These are phyloP conservation scores for Suhomyces sp. DNA, from an alignment of 805 yeast species.

Conservation along the genomic window DNA sequence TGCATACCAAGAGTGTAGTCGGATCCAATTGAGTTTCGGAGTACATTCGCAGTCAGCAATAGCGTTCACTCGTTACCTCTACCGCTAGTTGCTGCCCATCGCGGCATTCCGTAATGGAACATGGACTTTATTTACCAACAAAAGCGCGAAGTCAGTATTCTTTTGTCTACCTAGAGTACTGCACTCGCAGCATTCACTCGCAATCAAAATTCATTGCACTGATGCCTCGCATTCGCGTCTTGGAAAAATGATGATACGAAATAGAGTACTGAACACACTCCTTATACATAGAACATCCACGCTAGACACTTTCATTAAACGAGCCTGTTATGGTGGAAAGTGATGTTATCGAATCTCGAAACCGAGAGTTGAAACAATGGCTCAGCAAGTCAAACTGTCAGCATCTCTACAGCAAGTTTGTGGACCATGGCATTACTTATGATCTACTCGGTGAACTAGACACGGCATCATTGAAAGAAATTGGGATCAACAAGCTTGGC, in stretches of 20 bases:
- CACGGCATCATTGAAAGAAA: constrained; percentile 57
- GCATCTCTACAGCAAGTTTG: constrained; percentile 30
- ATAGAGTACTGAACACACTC: background rate
- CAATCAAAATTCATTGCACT: background rate
- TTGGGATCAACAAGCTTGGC: constrained; percentile 77
- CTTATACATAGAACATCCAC: background rate
- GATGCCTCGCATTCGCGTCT: background rate
- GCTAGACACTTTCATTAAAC: background rate
- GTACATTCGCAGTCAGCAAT: background rate
- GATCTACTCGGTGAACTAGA: constrained; percentile 63
- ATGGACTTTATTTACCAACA: background rate
- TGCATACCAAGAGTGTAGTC: background rate
- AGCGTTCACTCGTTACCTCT: background rate
- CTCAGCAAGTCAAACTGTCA: constrained; percentile 33
- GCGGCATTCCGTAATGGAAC: background rate
- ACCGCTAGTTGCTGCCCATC: background rate
- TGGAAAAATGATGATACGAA: background rate
- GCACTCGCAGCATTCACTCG: background rate
- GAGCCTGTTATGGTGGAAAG: constrained; percentile 1
- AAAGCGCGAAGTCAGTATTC: no score
- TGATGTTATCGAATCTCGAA: background rate
- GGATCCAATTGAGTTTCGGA: background rate
- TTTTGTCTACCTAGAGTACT: background rate
- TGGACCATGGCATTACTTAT: constrained; percentile 52
- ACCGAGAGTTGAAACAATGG: constrained; percentile 33